Base-by-base conservation (phyloP, 148 eudicot species). In the Fagopyrum homotropicum region DNA sequence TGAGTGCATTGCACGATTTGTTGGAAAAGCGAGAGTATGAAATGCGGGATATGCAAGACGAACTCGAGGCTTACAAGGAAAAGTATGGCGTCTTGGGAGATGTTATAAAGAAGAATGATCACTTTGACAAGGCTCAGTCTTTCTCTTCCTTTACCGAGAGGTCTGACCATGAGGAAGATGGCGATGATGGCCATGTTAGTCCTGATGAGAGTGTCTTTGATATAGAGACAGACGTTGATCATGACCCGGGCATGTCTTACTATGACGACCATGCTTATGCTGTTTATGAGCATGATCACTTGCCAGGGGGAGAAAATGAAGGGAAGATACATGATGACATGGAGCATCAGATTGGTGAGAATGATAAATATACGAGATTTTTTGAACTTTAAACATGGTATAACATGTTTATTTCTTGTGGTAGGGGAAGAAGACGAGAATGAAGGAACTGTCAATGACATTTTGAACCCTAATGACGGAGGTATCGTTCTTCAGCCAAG, bases 1-100 rank as follows among this genome's bases (percentile, higher is more conserved):
- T 90, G n/a, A 88, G 86, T 17, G 72, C 82, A 68, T 45, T 86
- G 83, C 86, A 83, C 81, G 96, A 89, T n/a, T 68, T 89, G 77
- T 81, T 91, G 2, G 72, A 47, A 0, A 89, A 86, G 72, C 82
- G 87, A 70, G 98, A 89, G 77, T 93, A 90, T 57, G 98, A 92
- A 19, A 76, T 86, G 14, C 88, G 80, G 82, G 87, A 77, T 12
- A 73, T 92, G 35, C 98, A 92, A 75, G 75, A 81, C 1, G 99
- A 96, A 60, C 80, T 96, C 0, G 98, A 92, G 12, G 48, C 74
- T 9, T 89, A 90, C 59, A 86, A 89, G 73, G 89, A 84, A 43
- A 90, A 81, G 78, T 88, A 85, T 76, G 98, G 98, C 72, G 80
- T 47, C 79, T 78, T 19, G 83, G 74, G 69, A 72, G 82, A 73